phyloP scores from a whole-genome alignment of 2,329 filamentous ascomycete species.

The Curvularia sp. region DNA sequence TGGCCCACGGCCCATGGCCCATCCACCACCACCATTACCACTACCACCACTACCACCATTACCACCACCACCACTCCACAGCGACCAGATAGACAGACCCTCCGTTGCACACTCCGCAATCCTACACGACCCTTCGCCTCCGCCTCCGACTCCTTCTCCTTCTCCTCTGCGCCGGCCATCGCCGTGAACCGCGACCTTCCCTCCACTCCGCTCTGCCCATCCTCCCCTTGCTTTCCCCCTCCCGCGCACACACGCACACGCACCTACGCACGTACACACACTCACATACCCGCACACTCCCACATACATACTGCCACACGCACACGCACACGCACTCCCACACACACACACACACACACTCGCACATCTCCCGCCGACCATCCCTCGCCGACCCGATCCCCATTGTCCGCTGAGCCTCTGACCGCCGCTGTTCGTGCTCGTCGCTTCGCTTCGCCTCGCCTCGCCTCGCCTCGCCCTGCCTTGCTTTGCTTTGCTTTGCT shows the following conservation, averaged over 20 bases:
- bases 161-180: not conserved
- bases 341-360: not conserved
- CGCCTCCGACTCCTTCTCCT: no score
- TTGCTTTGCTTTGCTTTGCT: not conserved
- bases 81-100: not conserved
- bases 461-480: not conserved
- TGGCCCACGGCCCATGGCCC: not conserved
- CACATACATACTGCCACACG: not conserved
- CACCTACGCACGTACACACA: not conserved
- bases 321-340: not conserved
- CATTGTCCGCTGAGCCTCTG: not conserved
- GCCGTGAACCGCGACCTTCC: not conserved
- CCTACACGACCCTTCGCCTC: not conserved
- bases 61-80: not conserved
- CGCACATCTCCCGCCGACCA: not conserved
- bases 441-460: constrained; percentile 11
- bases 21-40: not conserved
- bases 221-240: not conserved
- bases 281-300: not conserved
- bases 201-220: not conserved
- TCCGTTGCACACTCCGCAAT: not conserved
- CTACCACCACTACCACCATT: no score
- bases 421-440: constrained; percentile 2
- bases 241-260: not conserved
- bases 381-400: not conserved